Conservation (phyloP, 306 rosid species). For the Cyamopsis tetragonoloba region DNA sequence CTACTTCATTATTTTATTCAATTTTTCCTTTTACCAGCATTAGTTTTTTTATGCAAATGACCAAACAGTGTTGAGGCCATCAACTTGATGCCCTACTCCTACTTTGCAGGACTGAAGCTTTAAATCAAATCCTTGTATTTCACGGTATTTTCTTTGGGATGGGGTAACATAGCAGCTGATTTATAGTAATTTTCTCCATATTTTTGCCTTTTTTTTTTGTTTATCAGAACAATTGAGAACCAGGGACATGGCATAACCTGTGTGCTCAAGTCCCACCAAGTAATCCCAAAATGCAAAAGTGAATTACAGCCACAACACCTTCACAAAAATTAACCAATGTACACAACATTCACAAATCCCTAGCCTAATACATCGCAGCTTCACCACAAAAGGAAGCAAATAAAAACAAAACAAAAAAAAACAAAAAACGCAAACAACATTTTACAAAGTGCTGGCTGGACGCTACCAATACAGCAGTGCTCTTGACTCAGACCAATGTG, state of each 20-base stretch:
- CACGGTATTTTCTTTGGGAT: not conserved
- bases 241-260: conserved; percentile 19
- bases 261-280: conserved; percentile 2
- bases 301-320: conserved; percentile 47
- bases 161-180: not conserved
- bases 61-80: not conserved
- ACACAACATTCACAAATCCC: conserved; percentile 40
- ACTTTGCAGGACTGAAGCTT: not conserved
- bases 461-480: conserved; percentile 33
- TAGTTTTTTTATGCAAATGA: not conserved
- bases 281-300: conserved; percentile 1
- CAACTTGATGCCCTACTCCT: not conserved
- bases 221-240: not conserved
- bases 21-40: too few relatives aligned
- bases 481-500: conserved; percentile 46
- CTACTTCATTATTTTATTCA: not conserved
- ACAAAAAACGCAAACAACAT: conserved; percentile 49
- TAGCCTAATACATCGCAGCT: conserved; percentile 52
- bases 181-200: not conserved
- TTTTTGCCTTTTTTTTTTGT: not conserved
- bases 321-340: conserved; percentile 57
- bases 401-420: conserved; percentile 33
- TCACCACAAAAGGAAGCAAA: conserved; percentile 57
- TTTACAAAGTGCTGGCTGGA: conserved; percentile 39
- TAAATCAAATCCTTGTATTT: not conserved